Percentiles rank a stretch among this genome's conserved stretches.
Conservation (phyloP, 495 filamentous ascomycete species). For the Aspergillus cavernicola region DNA sequence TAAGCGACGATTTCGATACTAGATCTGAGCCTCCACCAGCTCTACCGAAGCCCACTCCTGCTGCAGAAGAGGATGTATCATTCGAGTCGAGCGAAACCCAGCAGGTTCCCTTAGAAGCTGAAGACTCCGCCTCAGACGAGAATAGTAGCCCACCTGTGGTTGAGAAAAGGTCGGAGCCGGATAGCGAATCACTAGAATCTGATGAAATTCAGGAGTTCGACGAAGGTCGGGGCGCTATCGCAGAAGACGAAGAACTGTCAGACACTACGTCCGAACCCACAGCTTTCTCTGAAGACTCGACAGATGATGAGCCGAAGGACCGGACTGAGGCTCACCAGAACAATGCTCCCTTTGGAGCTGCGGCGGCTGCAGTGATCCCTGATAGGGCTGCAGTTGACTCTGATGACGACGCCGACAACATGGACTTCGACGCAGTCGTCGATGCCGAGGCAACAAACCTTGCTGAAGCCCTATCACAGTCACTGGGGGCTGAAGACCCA, state of each 20-base stretch:
- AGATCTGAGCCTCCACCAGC: slow-evolving; percentile 46
- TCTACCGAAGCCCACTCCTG: slow-evolving; percentile 34
- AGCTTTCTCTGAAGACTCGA: slow-evolving; percentile 3
- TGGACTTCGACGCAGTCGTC: slow-evolving; percentile 36
- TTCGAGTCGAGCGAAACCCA: neutral
- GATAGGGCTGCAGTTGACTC: slow-evolving; percentile 46
- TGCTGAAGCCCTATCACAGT: slow-evolving; percentile 15
- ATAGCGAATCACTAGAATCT: neutral
- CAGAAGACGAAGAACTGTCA: neutral
- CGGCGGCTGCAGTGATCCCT: slow-evolving; percentile 52
- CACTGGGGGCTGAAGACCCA: neutral
- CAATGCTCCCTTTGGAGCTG: slow-evolving; percentile 43
- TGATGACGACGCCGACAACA: slow-evolving; percentile 14
- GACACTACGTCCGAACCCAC: neutral
- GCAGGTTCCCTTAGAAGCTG: neutral
- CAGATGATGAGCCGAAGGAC: neutral
- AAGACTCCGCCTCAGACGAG: neutral
- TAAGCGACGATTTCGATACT: slow-evolving; percentile 69
- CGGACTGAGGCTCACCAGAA: neutral
- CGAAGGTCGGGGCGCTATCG: neutral
- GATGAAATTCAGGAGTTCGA: neutral
- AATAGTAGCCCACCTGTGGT: neutral
- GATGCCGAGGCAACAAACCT: slow-evolving; percentile 3
- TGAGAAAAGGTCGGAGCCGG: neutral
- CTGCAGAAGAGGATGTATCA: neutral